Conservation (phyloP, 495 filamentous ascomycete genomes). For the Aspergillus homomorphus region DNA sequence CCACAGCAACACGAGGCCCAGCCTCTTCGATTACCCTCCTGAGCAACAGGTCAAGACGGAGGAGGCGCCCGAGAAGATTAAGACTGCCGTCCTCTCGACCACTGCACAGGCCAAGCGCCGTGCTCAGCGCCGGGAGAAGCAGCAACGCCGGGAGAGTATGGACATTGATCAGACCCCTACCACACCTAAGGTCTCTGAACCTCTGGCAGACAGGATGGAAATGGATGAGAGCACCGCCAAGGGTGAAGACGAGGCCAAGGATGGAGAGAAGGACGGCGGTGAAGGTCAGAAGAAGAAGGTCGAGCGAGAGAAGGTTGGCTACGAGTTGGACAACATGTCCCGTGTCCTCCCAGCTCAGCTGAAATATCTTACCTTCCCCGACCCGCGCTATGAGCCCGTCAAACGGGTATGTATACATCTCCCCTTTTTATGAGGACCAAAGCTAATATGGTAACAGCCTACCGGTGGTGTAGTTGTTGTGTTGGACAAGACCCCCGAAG, state of each 20-base stretch:
- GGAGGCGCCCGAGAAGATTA: conserved; percentile 89
- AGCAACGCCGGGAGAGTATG: conserved; percentile 77
- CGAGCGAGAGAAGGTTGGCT: conserved; percentile 96
- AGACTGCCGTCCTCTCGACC: conserved; percentile 93
- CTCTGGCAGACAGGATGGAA: conserved; percentile 80
- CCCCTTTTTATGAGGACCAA: conserved; percentile 5
- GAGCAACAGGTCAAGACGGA: conserved; percentile 92
- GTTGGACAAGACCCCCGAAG: conserved; percentile 76
- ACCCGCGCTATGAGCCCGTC: conserved; percentile 86
- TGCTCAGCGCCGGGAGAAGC: conserved; percentile 70
- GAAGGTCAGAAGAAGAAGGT: conserved; percentile 71
- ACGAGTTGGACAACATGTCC: conserved; percentile 95
- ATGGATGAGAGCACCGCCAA: conserved; percentile 68
- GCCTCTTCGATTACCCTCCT: conserved; percentile 95
- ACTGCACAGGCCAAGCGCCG: conserved; percentile 95
- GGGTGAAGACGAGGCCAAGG: conserved; percentile 59
- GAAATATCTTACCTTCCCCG: conserved; percentile 87
- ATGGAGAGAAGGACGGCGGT: conserved; percentile 59
- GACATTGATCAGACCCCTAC: conserved; percentile 77
- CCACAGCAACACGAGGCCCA: conserved; percentile 89
- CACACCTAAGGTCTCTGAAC: conserved; percentile 68
- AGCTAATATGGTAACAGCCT: conserved; percentile 61
- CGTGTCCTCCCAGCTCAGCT: conserved; percentile 89
- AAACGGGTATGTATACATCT: conserved; percentile 69
- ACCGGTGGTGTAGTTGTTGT: conserved; percentile 92